A percentile compares a stretch with the other conserved stretches of the same genome.
Evolutionary conservation across 495 filamentous ascomycete species (phyloP).

Genomic region (Saxophila tyrrhenica): DNA sequence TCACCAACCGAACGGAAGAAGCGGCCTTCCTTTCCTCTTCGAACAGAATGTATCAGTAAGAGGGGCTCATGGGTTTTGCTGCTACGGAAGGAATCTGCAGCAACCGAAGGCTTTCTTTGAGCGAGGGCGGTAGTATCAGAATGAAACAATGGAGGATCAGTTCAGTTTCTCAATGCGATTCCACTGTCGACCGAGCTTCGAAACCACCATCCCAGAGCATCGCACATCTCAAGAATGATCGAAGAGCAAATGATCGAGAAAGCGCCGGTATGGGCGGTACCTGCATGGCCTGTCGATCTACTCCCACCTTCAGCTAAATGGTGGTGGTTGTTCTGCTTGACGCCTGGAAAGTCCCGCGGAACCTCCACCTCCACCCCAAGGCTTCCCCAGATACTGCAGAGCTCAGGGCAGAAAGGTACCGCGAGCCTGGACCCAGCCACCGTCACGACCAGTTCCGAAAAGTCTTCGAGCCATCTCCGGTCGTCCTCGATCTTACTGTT

Average conservation of each 20-base stretch:
- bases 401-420: no score
- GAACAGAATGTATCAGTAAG: conserved; percentile 8
- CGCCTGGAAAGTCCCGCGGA: no score
- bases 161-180: background rate
- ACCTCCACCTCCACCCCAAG: no score
- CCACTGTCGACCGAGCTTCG: background rate
- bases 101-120: background rate
- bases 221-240: background rate
- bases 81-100: background rate
- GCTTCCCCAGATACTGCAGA: no score
- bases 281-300: no score
- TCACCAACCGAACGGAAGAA: background rate
- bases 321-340: no score
- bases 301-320: no score
- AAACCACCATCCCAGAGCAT: background rate
- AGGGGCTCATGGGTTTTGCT: background rate
- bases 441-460: background rate
- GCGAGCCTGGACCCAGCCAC: no score
- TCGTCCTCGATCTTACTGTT: background rate
- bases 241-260: no score
- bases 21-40: background rate
- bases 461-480: background rate
- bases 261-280: no score
- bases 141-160: background rate
- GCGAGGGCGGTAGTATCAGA: background rate